These are phyloP conservation scores for Triangularia verruculosa DNA, from an alignment of 2,329 filamentous ascomycete species.

Conservation along the genomic window DNA sequence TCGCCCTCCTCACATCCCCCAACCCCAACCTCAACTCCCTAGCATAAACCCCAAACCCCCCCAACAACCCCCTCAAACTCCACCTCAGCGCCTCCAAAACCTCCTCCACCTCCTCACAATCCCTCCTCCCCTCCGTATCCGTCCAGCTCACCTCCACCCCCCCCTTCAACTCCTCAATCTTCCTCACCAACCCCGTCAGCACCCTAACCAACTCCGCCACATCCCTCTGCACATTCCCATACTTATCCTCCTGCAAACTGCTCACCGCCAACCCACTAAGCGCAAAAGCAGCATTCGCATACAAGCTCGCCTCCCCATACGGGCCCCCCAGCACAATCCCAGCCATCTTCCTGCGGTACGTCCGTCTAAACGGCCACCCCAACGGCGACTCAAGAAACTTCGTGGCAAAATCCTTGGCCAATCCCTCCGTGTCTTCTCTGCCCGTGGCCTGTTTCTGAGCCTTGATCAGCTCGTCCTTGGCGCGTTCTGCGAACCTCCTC, in stretches of 20 bases:
- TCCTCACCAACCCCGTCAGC: slow-evolving; percentile 65
- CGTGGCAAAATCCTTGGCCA: slow-evolving; percentile 48
- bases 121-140: slow-evolving; percentile 59
- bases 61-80: slow-evolving; percentile 63
- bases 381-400: slow-evolving; percentile 50
- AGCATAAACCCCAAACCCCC: slow-evolving; percentile 72
- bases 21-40: slow-evolving; percentile 65
- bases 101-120: slow-evolving; percentile 66
- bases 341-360: slow-evolving; percentile 62
- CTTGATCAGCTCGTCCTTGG: slow-evolving; percentile 50
- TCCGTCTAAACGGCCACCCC: slow-evolving; percentile 67
- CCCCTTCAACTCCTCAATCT: slow-evolving; percentile 65
- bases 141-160: slow-evolving; percentile 71
- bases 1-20: slow-evolving; percentile 70
- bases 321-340: slow-evolving; percentile 71
- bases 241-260: slow-evolving; percentile 76
- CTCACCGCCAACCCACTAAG: slow-evolving; percentile 67
- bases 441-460: slow-evolving; percentile 55
- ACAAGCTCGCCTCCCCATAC: slow-evolving; percentile 64
- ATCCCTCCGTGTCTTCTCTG: slow-evolving; percentile 46
- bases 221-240: slow-evolving; percentile 81
- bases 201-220: slow-evolving; percentile 71
- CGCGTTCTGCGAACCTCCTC: slow-evolving; percentile 42
- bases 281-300: slow-evolving; percentile 69
- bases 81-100: slow-evolving; percentile 63